Base-by-base conservation (phyloP, 2,329 filamentous ascomycete species). In the Fusarium subtropicale region DNA sequence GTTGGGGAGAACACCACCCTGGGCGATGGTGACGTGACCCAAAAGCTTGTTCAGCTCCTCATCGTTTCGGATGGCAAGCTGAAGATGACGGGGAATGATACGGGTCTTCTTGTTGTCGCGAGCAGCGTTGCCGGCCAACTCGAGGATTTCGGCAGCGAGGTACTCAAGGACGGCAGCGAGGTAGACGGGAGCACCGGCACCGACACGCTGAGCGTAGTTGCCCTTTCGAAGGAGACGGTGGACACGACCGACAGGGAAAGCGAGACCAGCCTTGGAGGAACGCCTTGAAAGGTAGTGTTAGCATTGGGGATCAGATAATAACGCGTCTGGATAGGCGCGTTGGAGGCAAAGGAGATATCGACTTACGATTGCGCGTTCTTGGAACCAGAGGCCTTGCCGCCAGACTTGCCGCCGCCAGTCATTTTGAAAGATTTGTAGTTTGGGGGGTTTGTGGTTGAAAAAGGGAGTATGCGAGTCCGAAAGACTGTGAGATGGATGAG, bases 31-130 rank as follows among this genome's bases (percentile, higher is more conserved):
- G 84, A 97, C 94, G 81, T 97, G 93, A 62, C 94, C 94, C 72
- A 97, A 88, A 69, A 97, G 91, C 90, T 97, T 98, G 92, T 98
- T 97, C 92, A 98, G 84, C 86, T 99, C 96, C 89, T 98, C 95
- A 83, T 98, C 95, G 86, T 97, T 97, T 80, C 96, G 91, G 87
- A 99, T 99, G 84, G 96, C 96, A 76, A 99, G 93, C 87, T 99
- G 96, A 48, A 99, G 90, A 85, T 99, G 96, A 84, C 96, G 94
- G 73, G 96, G 96, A 68, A 98, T 99, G 86, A 99, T 99, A 92
- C 96, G 94, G 73, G 95, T 99, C 92, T 98, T 98, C 93, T 99
- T 99, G 91, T 98, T 97, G 87, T 99, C 96, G 77, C 96, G 95
- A 71, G 96, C 96, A 78, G 96, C 96, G 84, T 99, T 99, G 77